phyloP scores from a whole-genome alignment of 2,329 filamentous ascomycete genomes.

The Fusarium vanettenii region DNA sequence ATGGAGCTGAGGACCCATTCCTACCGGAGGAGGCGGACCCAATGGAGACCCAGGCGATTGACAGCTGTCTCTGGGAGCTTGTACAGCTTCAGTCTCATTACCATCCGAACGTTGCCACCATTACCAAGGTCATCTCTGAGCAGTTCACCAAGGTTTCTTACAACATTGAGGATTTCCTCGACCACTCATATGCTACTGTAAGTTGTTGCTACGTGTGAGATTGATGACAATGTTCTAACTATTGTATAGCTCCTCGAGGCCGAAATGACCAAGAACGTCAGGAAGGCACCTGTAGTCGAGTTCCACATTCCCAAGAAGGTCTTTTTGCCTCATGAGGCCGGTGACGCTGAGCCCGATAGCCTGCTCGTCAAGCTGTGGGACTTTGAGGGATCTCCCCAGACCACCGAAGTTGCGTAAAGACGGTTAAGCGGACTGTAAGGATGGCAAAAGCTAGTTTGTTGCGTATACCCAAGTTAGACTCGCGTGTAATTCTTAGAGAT shows the following conservation, averaged over 20 bases:
- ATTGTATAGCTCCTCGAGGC: constrained; percentile 78
- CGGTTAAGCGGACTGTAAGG: not conserved
- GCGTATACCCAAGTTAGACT: constrained; percentile 13
- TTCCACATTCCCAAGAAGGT: constrained; percentile 93
- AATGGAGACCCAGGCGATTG: constrained; percentile 86
- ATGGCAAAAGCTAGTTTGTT: constrained; percentile 12
- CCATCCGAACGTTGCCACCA: constrained; percentile 94
- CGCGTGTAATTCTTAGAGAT: not conserved
- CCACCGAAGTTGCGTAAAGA: constrained; percentile 16
- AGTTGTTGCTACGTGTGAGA: constrained; percentile 48
- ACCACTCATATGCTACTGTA: constrained; percentile 89
- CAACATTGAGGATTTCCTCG: constrained; percentile 96
- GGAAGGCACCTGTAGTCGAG: constrained; percentile 88
- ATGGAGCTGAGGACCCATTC: constrained; percentile 79
- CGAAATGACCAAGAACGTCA: constrained; percentile 85
- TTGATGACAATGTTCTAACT: not conserved
- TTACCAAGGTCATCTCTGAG: constrained; percentile 93
- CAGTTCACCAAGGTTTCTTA: constrained; percentile 98
- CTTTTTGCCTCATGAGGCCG: constrained; percentile 67
- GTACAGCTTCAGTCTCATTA: constrained; percentile 92
- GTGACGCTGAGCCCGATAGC: constrained; percentile 61
- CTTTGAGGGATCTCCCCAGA: constrained; percentile 52
- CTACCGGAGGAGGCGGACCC: constrained; percentile 81
- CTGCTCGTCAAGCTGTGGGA: constrained; percentile 72
- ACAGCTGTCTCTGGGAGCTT: constrained; percentile 95